phyloP scores from a whole-genome alignment of 148 eudicot genomes.

The Arbutus unedo region DNA sequence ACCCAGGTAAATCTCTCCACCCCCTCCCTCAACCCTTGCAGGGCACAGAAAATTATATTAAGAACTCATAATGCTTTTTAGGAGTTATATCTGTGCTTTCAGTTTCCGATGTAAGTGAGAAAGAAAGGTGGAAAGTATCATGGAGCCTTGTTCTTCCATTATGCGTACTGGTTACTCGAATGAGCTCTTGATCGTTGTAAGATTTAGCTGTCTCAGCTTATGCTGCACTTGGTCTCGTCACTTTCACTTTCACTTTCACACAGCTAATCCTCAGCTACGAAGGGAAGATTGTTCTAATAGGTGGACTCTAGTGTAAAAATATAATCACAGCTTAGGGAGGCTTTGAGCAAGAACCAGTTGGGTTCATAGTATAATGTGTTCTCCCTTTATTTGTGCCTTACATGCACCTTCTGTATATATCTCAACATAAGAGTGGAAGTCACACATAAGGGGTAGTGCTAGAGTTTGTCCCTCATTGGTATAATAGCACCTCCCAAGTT shows the following conservation, averaged over 20 bases:
- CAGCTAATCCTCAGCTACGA: not conserved
- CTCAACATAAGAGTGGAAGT: not conserved
- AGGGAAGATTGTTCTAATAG: not conserved
- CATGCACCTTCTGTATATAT: not conserved
- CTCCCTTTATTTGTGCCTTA: not conserved
- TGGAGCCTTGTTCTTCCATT: not conserved
- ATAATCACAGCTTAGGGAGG: not conserved
- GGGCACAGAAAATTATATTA: not conserved
- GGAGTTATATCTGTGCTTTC: not conserved
- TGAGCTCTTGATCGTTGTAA: conserved; percentile 6
- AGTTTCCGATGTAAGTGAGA: not conserved
- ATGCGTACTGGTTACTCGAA: not conserved
- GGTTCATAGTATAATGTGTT: not conserved
- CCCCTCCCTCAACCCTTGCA: not conserved
- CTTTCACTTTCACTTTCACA: not conserved
- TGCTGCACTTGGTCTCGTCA: not conserved
- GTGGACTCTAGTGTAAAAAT: not conserved
- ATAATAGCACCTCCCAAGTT: not conserved
- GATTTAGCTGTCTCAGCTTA: not conserved
- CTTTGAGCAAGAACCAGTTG: not conserved
- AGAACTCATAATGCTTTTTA: not conserved
- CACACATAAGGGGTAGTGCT: not conserved
- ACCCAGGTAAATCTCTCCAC: conserved; percentile 60
- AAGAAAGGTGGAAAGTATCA: not conserved
- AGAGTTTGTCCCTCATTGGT: not conserved